Evolutionary conservation across 2,329 filamentous ascomycete genomes (phyloP), one percentile per base, ranked within the genome.

Genomic region (Xylariaceae sp.): DNA sequence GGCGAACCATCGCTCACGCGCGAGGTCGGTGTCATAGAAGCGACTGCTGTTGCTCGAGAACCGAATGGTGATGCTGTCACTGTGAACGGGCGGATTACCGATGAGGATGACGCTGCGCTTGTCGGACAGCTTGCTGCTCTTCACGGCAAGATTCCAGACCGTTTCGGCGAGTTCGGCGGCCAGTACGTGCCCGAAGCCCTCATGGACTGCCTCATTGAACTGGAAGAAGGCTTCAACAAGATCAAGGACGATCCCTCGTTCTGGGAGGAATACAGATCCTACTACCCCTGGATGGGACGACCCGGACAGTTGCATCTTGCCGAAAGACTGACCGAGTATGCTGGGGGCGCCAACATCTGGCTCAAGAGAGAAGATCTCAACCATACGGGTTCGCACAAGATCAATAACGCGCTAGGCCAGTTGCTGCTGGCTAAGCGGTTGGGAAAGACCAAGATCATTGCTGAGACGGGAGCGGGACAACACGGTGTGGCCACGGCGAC

Each of bases 311-410:
- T 98, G 42, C 93, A 98, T 70, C 72, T 91, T 42, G 93, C 93
- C 1, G 83, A 93, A 57, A 83, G 91, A 42, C 73, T 98, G 55
- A 97, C 92, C 0, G 85, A 94, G 63, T 74, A 92, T 60, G 90
- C 88, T 38, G 89, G 90, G 20, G 93, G 93, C 49, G 92, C 93
- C 39, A 95, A 90, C 63, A 95, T 98, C 72, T 98, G 92, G 85
- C 73, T 98, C 56, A 98, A 98, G 79, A 83, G 93, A 59, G 93
- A 98, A 71, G 93, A 98, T 65, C 75, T 97, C 45, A 97, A 97
- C 70, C 93, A 98, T 67, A 97, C 93, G 7, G 93, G 93, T 55
- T 94, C 88, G 52, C 93, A 98, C 77, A 98, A 98, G 79, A 97
- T 98, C 76, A 98, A 98, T 76, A 98, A 98, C 61, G 93, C 93